phyloP scores from a whole-genome alignment of 1,284 basidiomycete genomes.

The Tilletia walkeri region DNA sequence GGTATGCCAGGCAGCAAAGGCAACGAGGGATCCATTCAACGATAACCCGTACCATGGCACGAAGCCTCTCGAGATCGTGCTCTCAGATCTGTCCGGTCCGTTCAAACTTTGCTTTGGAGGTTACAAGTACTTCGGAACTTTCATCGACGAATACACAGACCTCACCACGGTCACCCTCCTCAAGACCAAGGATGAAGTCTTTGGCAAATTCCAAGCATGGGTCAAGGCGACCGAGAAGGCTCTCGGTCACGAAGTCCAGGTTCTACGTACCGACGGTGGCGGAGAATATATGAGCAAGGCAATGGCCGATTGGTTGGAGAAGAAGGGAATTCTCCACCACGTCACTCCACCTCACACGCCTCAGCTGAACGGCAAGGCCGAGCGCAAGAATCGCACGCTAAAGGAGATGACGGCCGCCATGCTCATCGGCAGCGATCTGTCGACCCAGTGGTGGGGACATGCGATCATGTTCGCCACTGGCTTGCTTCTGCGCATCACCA shows the following conservation, averaged over 20 bases:
- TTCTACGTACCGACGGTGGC: background rate
- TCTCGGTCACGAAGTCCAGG: background rate
- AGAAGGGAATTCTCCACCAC: conserved; percentile 2
- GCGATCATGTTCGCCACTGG: background rate
- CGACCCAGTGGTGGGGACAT: background rate
- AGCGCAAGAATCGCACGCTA: conserved; percentile 4
- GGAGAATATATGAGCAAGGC: conserved; percentile 4
- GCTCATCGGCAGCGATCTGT: background rate
- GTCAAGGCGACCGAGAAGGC: conserved; percentile 1
- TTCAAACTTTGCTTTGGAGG: background rate
- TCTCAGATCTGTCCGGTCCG: conserved; percentile 1
- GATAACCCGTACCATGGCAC: background rate
- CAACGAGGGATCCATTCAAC: background rate
- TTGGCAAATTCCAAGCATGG: background rate
- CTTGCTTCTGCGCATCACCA: background rate
- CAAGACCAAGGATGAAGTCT: conserved; percentile 7
- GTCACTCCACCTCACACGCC: conserved; percentile 17
- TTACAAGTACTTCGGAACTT: background rate
- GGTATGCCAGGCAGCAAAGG: background rate
- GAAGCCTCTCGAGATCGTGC: background rate
- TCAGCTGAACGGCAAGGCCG: conserved; percentile 18
- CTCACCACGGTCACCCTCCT: background rate
- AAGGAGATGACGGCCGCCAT: conserved; percentile 10
- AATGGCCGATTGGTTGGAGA: conserved; percentile 1
- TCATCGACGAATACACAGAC: background rate